Evolutionary conservation across 2,329 filamentous ascomycete species (phyloP), one percentile per base, ranked within the genome.

Genomic region (Penicillium verrucosum): DNA sequence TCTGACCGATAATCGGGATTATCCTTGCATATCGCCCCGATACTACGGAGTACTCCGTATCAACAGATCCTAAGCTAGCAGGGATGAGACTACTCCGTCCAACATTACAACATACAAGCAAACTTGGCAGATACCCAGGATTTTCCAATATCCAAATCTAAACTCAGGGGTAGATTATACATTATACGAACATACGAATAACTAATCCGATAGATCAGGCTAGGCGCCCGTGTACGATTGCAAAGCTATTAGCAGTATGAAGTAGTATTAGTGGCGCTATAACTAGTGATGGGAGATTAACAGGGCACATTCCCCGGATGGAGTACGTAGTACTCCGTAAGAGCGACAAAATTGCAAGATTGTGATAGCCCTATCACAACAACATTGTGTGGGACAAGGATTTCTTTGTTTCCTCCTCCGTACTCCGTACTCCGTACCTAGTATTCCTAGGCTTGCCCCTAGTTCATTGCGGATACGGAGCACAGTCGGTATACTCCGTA

Each of bases 351-450:
- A 18, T 38, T 30, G 10, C 40, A 30, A 23, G n/a, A 55, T 43
- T 54, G 45, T 42, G 52, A 54, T 54, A 36, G 37, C 21, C 51
- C 37, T 42, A 25, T 53, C 36, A 48, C 51, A 37, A 53, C 45
- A 27, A 38, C 37, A 49, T 29, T 43, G 38, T 37, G 32, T 16
- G 45, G 43, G 7, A 53, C 25, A 45, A 32, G 37, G 30, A 48
- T 40, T 43, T 3, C 30, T 21, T 54, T 50, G 29, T 50, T 40
- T 40, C n/a, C 18, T 52, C 8, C 8, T 7, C 1, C 25, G 5
- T 25, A 27, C 8, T 7, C 1, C 25, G 5, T 25, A 27, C 8
- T 7, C 6, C 7, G 25, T 27, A 27, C 25, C 25, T 27, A 21
- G 21, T 21, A 27, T 46, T 36, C 14, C 27, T 32, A 9, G 30